These are phyloP conservation scores for Waltergamsia citrina DNA, from an alignment of 2,329 filamentous ascomycete genomes.

Conservation along the genomic window DNA sequence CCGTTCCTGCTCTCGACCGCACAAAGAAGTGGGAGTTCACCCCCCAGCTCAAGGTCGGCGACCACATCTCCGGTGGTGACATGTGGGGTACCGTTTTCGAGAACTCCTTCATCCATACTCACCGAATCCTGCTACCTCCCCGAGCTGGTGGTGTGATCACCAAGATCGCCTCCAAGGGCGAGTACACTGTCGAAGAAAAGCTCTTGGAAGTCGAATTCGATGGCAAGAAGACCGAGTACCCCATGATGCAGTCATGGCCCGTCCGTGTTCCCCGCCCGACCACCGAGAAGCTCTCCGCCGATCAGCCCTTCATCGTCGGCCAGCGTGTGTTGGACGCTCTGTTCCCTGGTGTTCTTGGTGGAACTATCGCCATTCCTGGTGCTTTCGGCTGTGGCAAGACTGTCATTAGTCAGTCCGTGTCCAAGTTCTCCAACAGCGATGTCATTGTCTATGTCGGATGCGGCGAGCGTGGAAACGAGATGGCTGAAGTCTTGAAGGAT, in stretches of 20 bases:
- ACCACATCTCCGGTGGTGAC: slow-evolving; percentile 94
- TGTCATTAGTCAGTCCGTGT: slow-evolving; percentile 96
- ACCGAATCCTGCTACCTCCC: slow-evolving; percentile 88
- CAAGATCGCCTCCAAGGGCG: slow-evolving; percentile 78
- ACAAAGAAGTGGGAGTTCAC: slow-evolving; percentile 95
- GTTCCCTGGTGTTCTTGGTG: slow-evolving; percentile 93
- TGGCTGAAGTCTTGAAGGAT: slow-evolving; percentile 99
- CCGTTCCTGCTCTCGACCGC: slow-evolving; percentile 79
- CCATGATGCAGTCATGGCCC: slow-evolving; percentile 99
- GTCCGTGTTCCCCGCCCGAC: slow-evolving; percentile 91
- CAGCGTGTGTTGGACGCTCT: slow-evolving; percentile 94
- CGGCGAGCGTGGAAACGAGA: slow-evolving; percentile 95
- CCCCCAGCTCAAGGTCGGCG: slow-evolving; percentile 83
- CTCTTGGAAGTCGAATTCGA: slow-evolving; percentile 96
- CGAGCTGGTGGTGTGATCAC: slow-evolving; percentile 88
- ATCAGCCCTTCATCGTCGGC: slow-evolving; percentile 89
- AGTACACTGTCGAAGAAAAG: slow-evolving; percentile 90
- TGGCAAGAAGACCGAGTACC: slow-evolving; percentile 85
- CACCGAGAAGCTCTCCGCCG: slow-evolving; percentile 83
- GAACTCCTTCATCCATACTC: slow-evolving; percentile 88
- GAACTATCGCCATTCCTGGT: slow-evolving; percentile 94
- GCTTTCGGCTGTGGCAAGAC: slow-evolving; percentile 99
- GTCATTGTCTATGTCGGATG: slow-evolving; percentile 95
- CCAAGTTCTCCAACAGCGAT: slow-evolving; percentile 99
- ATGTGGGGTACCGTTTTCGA: slow-evolving; percentile 93